Base-by-base conservation (phyloP, 2,329 filamentous ascomycete species). In the Sporothrix humicola region DNA sequence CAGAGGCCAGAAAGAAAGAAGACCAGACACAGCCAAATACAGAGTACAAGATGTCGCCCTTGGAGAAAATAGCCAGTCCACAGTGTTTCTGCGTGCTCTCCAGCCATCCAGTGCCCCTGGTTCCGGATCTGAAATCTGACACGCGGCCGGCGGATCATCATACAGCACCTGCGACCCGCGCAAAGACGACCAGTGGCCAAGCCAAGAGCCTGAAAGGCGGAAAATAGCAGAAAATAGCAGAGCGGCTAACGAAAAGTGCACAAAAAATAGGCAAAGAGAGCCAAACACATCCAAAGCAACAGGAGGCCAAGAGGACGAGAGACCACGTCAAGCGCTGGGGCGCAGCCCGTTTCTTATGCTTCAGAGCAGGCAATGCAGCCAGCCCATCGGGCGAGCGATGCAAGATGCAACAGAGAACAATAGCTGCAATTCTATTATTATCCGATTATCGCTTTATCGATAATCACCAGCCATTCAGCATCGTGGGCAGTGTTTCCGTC, bases 161-260 rank as follows among this genome's bases (percentile, higher is more conserved):
- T n/a, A 72, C 73, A 68, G 37, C 56, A 50, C 20, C 58, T 70
- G 73, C 70, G 69, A 69, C 73, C 31, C 50, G 15, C 17, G 12
- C 46, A 66, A 59, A 54, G 26, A 71, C 17, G 50, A 63, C 20
- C 61, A 48, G 61, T 48, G 42, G 61, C 61, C 31, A 37, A 7
- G 31, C 31, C 42, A 66, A 48, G n/a, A 15, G 42, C 61, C 37
- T n/a, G 61, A 63, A 26, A 63, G 20, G 15, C 48, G n/a, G 42
- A 9, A 56, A 8, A 56, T 7, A 12, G 52, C 52, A 56, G 52
- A 54, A 23, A n/a, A 44, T 17, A 71, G 54, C 17, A 42, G 20
- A 42, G 20, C 26, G 1, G 20, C 46, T 46, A 73, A 85, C 84
- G 77, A 84, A 84, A 56, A 48, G 17, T 26, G 23, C 65, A 52